These are phyloP conservation scores for Cercospora sesami DNA, from an alignment of 2,329 filamentous ascomycete species.

Conservation along the genomic window DNA sequence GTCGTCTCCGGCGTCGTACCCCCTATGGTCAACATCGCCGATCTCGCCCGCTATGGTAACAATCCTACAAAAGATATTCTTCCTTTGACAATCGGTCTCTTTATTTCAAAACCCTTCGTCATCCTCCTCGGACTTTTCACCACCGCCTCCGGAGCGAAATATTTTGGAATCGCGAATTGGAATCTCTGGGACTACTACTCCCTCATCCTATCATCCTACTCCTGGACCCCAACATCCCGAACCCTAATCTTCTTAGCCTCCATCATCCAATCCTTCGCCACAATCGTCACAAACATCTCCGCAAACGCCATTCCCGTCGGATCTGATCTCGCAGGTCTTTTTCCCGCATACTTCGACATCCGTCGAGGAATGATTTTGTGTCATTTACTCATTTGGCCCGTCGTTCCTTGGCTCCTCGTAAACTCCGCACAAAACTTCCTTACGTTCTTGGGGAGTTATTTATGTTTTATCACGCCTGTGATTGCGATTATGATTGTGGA, in stretches of 20 bases:
- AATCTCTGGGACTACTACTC: constrained; percentile 50
- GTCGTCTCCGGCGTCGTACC: constrained; percentile 38
- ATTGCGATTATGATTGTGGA: constrained; percentile 44
- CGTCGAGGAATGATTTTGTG: constrained; percentile 47
- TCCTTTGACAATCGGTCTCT: constrained; percentile 41
- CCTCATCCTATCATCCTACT: constrained; percentile 42
- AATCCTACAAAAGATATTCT: constrained; percentile 31
- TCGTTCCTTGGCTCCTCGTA: constrained; percentile 49
- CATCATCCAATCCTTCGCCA: constrained; percentile 42
- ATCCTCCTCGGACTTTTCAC: constrained; percentile 46
- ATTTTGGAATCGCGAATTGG: constrained; percentile 45
- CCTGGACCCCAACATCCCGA: constrained; percentile 42
- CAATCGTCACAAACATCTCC: constrained; percentile 48
- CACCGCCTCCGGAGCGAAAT: constrained; percentile 40
- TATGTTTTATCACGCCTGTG: constrained; percentile 47
- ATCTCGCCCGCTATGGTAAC: constrained; percentile 45
- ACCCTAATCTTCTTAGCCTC: constrained; percentile 45
- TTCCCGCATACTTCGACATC: constrained; percentile 48
- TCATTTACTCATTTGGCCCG: constrained; percentile 39
- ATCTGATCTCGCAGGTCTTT: constrained; percentile 45
- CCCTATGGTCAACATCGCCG: constrained; percentile 44
- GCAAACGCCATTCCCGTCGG: constrained; percentile 47
- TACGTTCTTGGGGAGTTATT: constrained; percentile 47
- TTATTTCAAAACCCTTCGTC: constrained; percentile 43
- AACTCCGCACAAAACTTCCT: constrained; percentile 44